These are phyloP conservation scores for Bullera alba DNA, from an alignment of 768 basidiomycete genomes.

Conservation along the genomic window DNA sequence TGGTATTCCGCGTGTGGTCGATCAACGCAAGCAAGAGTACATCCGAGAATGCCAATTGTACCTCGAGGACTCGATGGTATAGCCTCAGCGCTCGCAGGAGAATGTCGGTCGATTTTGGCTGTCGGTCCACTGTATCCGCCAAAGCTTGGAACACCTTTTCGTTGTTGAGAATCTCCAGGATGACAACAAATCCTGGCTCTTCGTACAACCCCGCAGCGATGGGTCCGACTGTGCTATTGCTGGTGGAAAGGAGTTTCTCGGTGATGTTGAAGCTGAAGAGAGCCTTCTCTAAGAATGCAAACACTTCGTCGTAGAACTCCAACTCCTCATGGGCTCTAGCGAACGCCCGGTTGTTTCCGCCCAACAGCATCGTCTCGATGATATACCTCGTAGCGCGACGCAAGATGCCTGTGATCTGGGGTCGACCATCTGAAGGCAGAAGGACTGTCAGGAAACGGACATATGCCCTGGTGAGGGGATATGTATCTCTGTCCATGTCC, in stretches of 20 bases:
- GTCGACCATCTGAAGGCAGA: conserved; percentile 48
- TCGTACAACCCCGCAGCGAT: conserved; percentile 45
- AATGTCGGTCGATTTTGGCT: conserved; percentile 56
- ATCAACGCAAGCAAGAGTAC: conserved; percentile 71
- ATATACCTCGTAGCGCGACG: conserved; percentile 79
- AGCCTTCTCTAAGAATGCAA: conserved; percentile 77
- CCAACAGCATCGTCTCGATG: conserved; percentile 78
- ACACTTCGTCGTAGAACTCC: conserved; percentile 75
- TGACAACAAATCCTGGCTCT: conserved; percentile 83
- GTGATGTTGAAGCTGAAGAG: conserved; percentile 76
- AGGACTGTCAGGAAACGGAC: conserved; percentile 72
- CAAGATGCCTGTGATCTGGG: conserved; percentile 52
- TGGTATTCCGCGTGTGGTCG: conserved; percentile 46
- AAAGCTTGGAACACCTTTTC: conserved; percentile 66
- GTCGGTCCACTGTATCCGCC: conserved; percentile 62
- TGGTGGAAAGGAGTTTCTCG: conserved; percentile 54
- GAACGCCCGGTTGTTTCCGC: conserved; percentile 69
- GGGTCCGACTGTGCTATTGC: conserved; percentile 18
- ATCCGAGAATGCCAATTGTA: conserved; percentile 84
- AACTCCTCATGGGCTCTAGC: conserved; percentile 68
- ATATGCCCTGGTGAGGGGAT: conserved; percentile 85
- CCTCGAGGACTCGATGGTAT: conserved; percentile 68
- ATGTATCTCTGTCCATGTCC: conserved; percentile 67
- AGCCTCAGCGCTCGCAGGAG: conserved; percentile 77
- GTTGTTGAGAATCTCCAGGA: conserved; percentile 68